Percentiles rank a stretch among this genome's conserved stretches.
Evolutionary conservation across 495 filamentous ascomycete species (phyloP).

Genomic region (Daldinia loculata): DNA sequence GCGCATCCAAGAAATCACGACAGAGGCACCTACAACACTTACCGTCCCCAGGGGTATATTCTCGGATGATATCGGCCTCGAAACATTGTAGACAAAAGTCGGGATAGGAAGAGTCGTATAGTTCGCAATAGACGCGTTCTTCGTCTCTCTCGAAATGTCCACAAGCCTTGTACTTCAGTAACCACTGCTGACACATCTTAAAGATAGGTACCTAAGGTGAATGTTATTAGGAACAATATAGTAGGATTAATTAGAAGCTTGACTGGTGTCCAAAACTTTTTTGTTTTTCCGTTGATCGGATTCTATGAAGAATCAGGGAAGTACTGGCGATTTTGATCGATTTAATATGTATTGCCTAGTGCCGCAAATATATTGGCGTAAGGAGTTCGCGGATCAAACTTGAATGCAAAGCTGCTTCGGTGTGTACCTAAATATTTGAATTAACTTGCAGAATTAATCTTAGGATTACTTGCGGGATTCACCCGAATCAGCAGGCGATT

Average conservation of each 20-base stretch:
- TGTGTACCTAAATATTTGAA: too few species aligned
- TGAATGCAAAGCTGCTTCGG: too few species aligned
- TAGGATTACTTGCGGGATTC: not conserved
- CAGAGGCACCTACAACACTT: not conserved
- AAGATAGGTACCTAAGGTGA: too few species aligned
- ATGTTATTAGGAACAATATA: too few species aligned
- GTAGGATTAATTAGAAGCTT: not conserved
- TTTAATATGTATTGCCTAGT: too few species aligned
- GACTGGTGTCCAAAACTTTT: not conserved
- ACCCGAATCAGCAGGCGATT: not conserved
- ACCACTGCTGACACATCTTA: constrained; percentile 17
- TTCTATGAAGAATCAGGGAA: not conserved
- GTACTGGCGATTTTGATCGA: not conserved
- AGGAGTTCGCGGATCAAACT: not conserved
- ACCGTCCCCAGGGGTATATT: not conserved
- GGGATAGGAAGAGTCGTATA: not conserved
- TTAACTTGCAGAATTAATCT: too few species aligned
- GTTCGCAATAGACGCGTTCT: not conserved
- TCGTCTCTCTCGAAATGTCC: not conserved
- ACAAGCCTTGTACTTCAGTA: constrained; percentile 4
- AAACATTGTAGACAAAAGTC: not conserved
- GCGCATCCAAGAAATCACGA: not conserved
- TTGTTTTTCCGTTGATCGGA: not conserved
- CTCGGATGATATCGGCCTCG: not conserved
- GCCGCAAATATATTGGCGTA: not conserved